Conservation (phyloP, 2,329 filamentous ascomycete species). For the Lasiodiplodia theobromae region DNA sequence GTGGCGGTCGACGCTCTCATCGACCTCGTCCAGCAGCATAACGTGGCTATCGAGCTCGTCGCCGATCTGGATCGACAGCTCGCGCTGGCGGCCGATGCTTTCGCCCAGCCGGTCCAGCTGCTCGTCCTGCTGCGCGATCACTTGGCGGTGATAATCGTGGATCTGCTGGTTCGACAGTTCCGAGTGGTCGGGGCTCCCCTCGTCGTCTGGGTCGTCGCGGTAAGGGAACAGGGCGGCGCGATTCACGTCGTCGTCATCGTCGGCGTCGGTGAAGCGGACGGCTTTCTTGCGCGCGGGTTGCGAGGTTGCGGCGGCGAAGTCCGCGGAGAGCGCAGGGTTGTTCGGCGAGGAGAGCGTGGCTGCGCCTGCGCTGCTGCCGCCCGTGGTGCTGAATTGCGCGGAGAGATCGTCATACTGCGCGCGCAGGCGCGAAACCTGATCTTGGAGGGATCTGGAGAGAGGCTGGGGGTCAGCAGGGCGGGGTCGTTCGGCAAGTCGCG, state of each 20-base stretch:
- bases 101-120: constrained; percentile 89
- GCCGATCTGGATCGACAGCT: constrained; percentile 94
- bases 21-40: constrained; percentile 86
- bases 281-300: constrained; percentile 62
- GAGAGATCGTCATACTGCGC: constrained; percentile 79
- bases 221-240: constrained; percentile 72
- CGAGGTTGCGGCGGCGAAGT: constrained; percentile 41
- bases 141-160: constrained; percentile 80
- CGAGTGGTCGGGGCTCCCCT: constrained; percentile 56
- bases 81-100: constrained; percentile 85
- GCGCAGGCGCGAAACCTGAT: constrained; percentile 72
- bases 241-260: constrained; percentile 52
- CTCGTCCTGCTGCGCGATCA: constrained; percentile 88
- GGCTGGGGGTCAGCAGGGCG: constrained; percentile 33
- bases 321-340: constrained; percentile 45
- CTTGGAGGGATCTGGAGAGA: constrained; percentile 56
- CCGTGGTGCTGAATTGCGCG: constrained; percentile 76
- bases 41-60: constrained; percentile 94
- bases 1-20: constrained; percentile 82
- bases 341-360: constrained; percentile 53
- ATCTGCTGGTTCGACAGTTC: constrained; percentile 82
- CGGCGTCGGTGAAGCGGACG: constrained; percentile 81
- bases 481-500: not conserved
- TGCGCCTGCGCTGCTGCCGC: constrained; percentile 50
- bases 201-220: constrained; percentile 69